phyloP scores from a whole-genome alignment of 148 eudicot genomes.

The Cornus suecica region DNA sequence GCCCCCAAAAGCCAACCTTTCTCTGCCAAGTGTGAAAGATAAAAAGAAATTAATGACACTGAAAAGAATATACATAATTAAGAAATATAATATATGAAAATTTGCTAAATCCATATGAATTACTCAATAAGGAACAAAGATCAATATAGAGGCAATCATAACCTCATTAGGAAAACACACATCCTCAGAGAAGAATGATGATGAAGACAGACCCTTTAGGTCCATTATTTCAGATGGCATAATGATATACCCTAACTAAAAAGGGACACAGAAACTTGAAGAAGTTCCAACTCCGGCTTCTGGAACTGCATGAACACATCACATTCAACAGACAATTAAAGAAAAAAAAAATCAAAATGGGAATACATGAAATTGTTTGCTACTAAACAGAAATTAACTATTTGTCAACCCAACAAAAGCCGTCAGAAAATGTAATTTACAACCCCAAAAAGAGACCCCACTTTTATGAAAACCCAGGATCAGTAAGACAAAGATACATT shows the following conservation, averaged over 20 bases:
- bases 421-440: not conserved
- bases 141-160: constrained; percentile 9
- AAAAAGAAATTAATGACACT: not conserved
- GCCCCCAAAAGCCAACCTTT: constrained; percentile 50
- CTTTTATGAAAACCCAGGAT: not conserved
- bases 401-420: not conserved
- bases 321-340: constrained; percentile 2
- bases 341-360: constrained; percentile 19
- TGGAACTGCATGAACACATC: constrained; percentile 6
- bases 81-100: too few relatives aligned
- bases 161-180: constrained; percentile 48
- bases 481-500: not conserved
- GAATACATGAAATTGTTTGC: constrained; percentile 11
- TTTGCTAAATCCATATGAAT: not conserved
- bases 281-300: constrained; percentile 7
- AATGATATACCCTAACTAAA: not conserved
- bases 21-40: constrained; percentile 40
- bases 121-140: not conserved
- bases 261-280: not conserved
- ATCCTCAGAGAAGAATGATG: constrained; percentile 46
- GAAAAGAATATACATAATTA: not conserved
- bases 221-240: constrained; percentile 60
- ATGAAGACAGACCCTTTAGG: constrained; percentile 37
- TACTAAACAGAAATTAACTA: not conserved
- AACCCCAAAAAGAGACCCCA: not conserved